Evolutionary conservation across 257 asterid species (phyloP).

Genomic region (Fraxinus quadrangulata): DNA sequence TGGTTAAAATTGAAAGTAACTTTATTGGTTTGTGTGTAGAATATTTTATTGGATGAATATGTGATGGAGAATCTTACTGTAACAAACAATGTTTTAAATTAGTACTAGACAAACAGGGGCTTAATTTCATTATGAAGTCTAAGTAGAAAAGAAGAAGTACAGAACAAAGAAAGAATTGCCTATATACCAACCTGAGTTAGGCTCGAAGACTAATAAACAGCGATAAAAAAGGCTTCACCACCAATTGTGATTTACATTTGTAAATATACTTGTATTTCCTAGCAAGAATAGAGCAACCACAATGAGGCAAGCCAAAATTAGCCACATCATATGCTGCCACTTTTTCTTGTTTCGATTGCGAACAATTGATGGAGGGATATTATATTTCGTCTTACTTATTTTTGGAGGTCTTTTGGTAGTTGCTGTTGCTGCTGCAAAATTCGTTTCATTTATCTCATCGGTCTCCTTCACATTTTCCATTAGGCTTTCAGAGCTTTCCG

Average conservation of each 20-base stretch:
- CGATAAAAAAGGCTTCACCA: neutral
- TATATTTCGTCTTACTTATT: conserved; percentile 58
- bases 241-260: conserved; percentile 44
- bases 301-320: conserved; percentile 39
- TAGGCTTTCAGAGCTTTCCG: conserved; percentile 42
- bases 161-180: neutral
- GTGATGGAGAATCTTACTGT: too few species aligned
- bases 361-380: conserved; percentile 83
- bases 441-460: conserved; percentile 41
- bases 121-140: too few species aligned
- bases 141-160: too few species aligned
- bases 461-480: conserved; percentile 43
- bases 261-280: conserved; percentile 73
- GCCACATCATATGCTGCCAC: conserved; percentile 69
- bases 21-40: too few species aligned
- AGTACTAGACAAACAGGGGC: too few species aligned
- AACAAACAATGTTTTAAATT: too few species aligned
- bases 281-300: conserved; percentile 59
- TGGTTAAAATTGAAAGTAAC: too few species aligned
- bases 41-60: too few species aligned
- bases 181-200: neutral
- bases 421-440: conserved; percentile 31
- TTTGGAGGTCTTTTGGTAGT: conserved; percentile 44
- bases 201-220: neutral
- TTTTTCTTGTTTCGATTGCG: conserved; percentile 68